Evolutionary conservation across 495 filamentous ascomycete genomes (phyloP), one percentile per base, ranked within the genome.

Genomic region (Penicillium macrosclerotiorum): DNA sequence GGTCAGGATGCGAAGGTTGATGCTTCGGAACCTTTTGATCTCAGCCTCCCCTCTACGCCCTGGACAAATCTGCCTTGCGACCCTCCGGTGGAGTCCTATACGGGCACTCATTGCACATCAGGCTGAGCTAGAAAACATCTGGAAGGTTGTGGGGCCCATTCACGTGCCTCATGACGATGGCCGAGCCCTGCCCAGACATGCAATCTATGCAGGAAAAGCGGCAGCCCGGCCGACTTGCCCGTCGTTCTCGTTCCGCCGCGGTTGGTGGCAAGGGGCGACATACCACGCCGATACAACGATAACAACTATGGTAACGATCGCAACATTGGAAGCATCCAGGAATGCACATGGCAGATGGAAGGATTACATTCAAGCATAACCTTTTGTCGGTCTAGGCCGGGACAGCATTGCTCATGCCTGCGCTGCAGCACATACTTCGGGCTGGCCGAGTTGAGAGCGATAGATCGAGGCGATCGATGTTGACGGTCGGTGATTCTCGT

Each of bases 41-140:
- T 20, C 16, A 37, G 19, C 19, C 35, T 37, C 35, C 9, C 23
- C 4, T 12, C 34, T 20, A 37, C 20, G 18, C 18, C 34, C 18
- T 20, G 3, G 13, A 9, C 32, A 11, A 25, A 22, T 37, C 35
- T 13, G 35, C 35, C 35, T 25, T n/a, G 35, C 35, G 12, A 19
- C n/a, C n/a, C n/a, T n/a, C n/a, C n/a, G n/a, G n/a, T n/a, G n/a
- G n/a, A n/a, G n/a, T n/a, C n/a, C n/a, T n/a, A n/a, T n/a, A n/a
- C n/a, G n/a, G n/a, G n/a, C n/a, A n/a, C n/a, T n/a, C n/a, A n/a
- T n/a, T n/a, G n/a, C n/a, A n/a, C n/a, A n/a, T n/a, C n/a, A n/a
- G n/a, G n/a, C n/a, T n/a, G n/a, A n/a, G n/a, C 33, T 52, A 49
- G 58, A 59, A 58, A 37, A 50, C 54, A 47, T 59, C 37, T 64